Base-by-base conservation (phyloP, 805 yeast species). In the Blastobotrys terrestris region DNA sequence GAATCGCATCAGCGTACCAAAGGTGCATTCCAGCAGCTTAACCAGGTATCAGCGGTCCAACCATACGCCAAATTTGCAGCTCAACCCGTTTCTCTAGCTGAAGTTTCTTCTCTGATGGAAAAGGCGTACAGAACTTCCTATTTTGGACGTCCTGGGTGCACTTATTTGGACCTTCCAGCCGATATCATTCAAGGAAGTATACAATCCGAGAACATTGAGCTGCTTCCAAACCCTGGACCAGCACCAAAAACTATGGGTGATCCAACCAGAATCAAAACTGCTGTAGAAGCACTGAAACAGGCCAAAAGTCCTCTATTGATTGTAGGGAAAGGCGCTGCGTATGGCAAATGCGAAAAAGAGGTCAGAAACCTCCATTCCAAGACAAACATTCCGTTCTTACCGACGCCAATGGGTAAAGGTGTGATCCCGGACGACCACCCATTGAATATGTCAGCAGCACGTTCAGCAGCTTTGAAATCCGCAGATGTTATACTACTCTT, bases 361-460 rank as follows among this genome's bases (percentile, higher is more conserved):
- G 54, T 84, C 6, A 64, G 77, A 1, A 41, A 57, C 0, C 72
- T 84, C 48, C 72, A 84, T 16, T 49, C 63, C 3, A 39, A 50
- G 0, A 77, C 79, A 49, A 60, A 69, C 7, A 48, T 84, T 1
- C 79, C 85, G 0, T 84, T 84, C 58, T 61, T 84, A 48, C 87
- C 90, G 7, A 84, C 90, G 0, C 89, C 91, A 2, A 84, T 84
- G 91, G 91, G 86, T 0, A 84, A 84, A 64, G 91, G 91, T 7
- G 79, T 84, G 0, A 67, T 84, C 1, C 70, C 78, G 2, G 91
- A 84, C 61, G 57, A 65, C 2, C 64, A 68, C 41, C 60, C 59
- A 0, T 62, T 73, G 31, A 84, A 84, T 58, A 73, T 80, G 13
- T 77, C 85, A 0, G 80, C 87, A 2, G 87, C 86, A 2, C 70